Base-by-base conservation (phyloP, 495 filamentous ascomycete genomes). In the Podospora conica region DNA sequence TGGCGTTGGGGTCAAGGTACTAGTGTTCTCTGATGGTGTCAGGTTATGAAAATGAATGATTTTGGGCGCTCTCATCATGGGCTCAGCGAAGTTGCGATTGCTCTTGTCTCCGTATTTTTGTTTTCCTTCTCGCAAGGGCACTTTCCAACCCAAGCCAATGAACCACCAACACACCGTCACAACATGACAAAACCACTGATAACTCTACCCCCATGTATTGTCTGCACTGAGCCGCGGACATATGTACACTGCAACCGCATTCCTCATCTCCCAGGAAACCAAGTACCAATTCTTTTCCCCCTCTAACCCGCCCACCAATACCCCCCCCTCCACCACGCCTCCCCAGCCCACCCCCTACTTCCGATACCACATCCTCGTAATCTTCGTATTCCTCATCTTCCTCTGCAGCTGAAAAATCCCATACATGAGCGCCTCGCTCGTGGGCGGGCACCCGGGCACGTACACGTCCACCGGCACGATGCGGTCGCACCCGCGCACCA, bases 391-490 rank as follows among this genome's bases (percentile, higher is more conserved):
- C 73, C 89, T 78, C 85, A 92, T 91, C 86, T 95, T 96, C 80
- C 90, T 89, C 83, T 95, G 91, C 66, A 95, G 78, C 76, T 91
- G 89, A 74, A 94, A 90, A 69, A 93, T 88, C 25, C 91, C 92
- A 74, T 94, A 91, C 86, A 96, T 90, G 61, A 96, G 81, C 22
- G 92, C 93, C 79, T 97, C 93, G 63, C 84, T 84, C 11, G 93
- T 96, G 1, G 93, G 93, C 58, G 93, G 93, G 81, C 92, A 96
- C 61, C 93, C 93, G 27, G 92, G 92, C 9, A 96, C 91, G 79
- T 96, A 96, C 53, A 96, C 85, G 79, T 96, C 92, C 54, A 96
- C 92, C 20, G 92, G 92, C 48, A 96, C 91, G 72, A 96, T 91
- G 53, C 92, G 83, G 78, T 96, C 92, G 71, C 93, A 95, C 25